Evolutionary conservation across 2,329 filamentous ascomycete species (phyloP).

Genomic region (Colletotrichum musicola): DNA sequence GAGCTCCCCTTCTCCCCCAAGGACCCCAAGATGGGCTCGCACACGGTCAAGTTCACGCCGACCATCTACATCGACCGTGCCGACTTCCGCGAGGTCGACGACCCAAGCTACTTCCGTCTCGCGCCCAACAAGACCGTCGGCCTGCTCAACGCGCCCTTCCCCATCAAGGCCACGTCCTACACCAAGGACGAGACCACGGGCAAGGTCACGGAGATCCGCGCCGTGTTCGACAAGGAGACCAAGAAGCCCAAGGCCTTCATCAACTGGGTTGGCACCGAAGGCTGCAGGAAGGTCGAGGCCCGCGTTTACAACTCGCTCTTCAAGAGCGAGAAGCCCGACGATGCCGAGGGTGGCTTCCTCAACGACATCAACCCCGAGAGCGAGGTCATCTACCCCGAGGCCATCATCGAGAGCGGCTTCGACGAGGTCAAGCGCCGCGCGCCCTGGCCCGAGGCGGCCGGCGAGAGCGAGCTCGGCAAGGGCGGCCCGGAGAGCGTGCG

Average conservation of each 20-base stretch:
- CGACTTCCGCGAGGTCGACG: conserved; percentile 83
- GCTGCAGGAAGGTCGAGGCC: conserved; percentile 77
- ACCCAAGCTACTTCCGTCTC: conserved; percentile 83
- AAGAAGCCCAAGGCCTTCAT: conserved; percentile 86
- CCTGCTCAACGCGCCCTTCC: conserved; percentile 77
- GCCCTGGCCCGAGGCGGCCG: conserved; percentile 85
- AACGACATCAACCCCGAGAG: conserved; percentile 87
- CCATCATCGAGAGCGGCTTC: conserved; percentile 86
- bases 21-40: conserved; percentile 75
- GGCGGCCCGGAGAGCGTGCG: conserved; percentile 80
- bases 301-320: conserved; percentile 87
- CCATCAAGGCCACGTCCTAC: conserved; percentile 78
- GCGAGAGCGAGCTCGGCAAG: conserved; percentile 73
- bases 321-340: conserved; percentile 85
- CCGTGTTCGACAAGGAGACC: conserved; percentile 74
- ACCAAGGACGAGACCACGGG: conserved; percentile 74
- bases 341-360: conserved; percentile 83
- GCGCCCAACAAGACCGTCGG: conserved; percentile 83
- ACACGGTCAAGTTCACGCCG: conserved; percentile 75
- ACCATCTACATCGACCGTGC: conserved; percentile 87
- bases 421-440: conserved; percentile 79
- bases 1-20: conserved; percentile 87
- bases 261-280: conserved; percentile 84
- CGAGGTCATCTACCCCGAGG: conserved; percentile 82
- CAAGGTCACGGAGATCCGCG: conserved; percentile 75